Evolutionary conservation across 139 green algal genomes (phyloP), one percentile per base, ranked within the genome.

Genomic region (Pycnococcus provasolii): DNA sequence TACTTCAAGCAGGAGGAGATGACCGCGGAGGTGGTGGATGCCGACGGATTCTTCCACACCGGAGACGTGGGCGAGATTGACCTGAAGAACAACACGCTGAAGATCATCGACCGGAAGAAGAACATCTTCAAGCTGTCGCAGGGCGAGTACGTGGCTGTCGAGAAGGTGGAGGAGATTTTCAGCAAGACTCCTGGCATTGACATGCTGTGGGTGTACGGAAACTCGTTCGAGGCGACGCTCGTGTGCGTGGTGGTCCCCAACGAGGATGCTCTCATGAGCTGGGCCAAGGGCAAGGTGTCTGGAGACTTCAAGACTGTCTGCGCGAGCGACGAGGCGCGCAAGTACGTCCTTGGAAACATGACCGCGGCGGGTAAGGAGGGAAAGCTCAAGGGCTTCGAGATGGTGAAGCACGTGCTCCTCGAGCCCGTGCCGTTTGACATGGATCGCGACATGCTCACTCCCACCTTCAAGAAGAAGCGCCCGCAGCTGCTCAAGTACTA

Each of bases 121-220:
- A 95, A 94, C 77, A 90, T 96, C 66, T 96, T 96, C 85, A 96
- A 96, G 83, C 81, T 96, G 26, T 60, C 66, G 45, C 84, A 91
- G 75, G 89, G 90, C 26, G 91, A 98, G 82, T 99, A 99, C 80
- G 86, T 99, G 8, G 92, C 93, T 2, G 89, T 90, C 0, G 93
- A 99, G 77, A 97, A 97, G 82, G 91, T 99, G 40, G 93, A 99
- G 74, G 89, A 89, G 62, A 83, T 73, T 1, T 84, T 77, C 53
- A 57, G 51, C 37, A 47, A 70, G 26, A 70, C 52, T 42, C 67
- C 61, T 4, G 69, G 81, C 45, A 67, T 81, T 6, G 57, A 58
- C 44, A 75, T 81, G 64, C 62, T 44, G 45, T 83, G 80, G 53
- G 66, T 83, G 26, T 58, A 83, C 61, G 77, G 76, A 8, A 75